A percentile compares a stretch with the other conserved stretches of the same genome.
These are phyloP conservation scores for Camellia japonica DNA, from an alignment of 148 eudicot species.

Conservation along the genomic window DNA sequence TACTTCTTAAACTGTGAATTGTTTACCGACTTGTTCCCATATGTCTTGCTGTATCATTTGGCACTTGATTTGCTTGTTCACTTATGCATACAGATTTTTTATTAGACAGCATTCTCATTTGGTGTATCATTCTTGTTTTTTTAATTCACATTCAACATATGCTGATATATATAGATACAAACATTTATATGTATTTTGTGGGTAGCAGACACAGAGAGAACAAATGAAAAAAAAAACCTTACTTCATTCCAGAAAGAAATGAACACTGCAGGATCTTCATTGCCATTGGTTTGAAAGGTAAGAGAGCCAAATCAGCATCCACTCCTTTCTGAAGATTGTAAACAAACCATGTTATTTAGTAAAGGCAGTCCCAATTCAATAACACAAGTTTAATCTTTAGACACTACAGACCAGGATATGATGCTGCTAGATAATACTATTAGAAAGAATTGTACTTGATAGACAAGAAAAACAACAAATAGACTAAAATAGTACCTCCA, in stretches of 20 bases:
- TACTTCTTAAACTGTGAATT: no score
- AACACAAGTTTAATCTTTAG: not conserved
- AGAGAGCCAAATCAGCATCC: constrained; percentile 59
- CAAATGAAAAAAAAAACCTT: not conserved
- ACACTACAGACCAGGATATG: not conserved
- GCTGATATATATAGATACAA: not conserved
- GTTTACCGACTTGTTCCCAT: no score
- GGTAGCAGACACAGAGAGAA: constrained; percentile 6
- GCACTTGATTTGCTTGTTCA: no score
- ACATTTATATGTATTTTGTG: no score
- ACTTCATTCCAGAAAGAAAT: constrained; percentile 78
- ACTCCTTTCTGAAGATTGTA: constrained; percentile 48
- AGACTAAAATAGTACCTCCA: constrained; percentile 56
- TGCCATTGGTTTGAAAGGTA: constrained; percentile 77
- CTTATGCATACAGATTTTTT: no score
- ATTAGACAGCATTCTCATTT: no score
- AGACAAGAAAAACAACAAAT: not conserved
- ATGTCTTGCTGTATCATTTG: no score
- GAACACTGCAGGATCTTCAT: constrained; percentile 90
- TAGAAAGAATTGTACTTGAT: not conserved
- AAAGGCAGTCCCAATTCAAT: not conserved
- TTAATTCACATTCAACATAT: not conserved
- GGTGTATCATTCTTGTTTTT: not conserved
- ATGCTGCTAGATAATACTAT: not conserved
- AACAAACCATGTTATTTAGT: not conserved